Evolutionary conservation across 2,329 filamentous ascomycete species (phyloP).

Genomic region (Pseudocercospora musae): DNA sequence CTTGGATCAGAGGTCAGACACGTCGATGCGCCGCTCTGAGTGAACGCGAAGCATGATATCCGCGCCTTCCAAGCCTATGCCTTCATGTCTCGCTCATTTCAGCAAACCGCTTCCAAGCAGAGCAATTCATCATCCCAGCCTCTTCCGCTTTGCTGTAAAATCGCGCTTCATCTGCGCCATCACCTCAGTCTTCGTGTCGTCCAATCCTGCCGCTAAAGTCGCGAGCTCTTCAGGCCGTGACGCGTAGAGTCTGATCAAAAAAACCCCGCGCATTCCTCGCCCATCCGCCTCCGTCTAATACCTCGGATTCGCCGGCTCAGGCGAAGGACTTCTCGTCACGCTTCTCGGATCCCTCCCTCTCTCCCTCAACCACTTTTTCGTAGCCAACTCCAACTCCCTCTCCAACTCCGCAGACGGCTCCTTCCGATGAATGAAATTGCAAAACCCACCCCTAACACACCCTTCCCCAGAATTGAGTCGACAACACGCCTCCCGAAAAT

Average conservation of each 20-base stretch:
- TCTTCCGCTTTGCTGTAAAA: not conserved
- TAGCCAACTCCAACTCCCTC: conserved; percentile 77
- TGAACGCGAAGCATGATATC: not conserved
- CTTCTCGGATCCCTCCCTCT: conserved; percentile 82
- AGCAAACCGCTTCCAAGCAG: not conserved
- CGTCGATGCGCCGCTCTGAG: no score
- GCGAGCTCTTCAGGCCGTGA: not conserved
- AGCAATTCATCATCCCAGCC: not conserved
- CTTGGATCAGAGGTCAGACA: no score
- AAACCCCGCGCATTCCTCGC: not conserved
- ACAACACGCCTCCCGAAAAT: conserved; percentile 97
- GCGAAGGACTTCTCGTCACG: conserved; percentile 76
- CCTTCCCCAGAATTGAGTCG: conserved; percentile 91
- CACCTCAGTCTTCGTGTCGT: not conserved
- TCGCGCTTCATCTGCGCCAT: not conserved
- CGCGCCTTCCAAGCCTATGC: not conserved
- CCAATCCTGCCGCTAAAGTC: not conserved
- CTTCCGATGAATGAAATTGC: conserved; percentile 99
- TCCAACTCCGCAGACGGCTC: conserved; percentile 88
- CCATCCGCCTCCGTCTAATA: conserved; percentile 6
- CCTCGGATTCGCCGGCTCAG: conserved; percentile 74
- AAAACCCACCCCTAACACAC: conserved; percentile 93
- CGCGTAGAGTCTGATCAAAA: no score
- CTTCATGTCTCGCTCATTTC: not conserved
- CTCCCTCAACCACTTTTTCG: conserved; percentile 93